Base-by-base conservation (phyloP, 2,329 filamentous ascomycete genomes). In the Chrysoporthe puriensis region DNA sequence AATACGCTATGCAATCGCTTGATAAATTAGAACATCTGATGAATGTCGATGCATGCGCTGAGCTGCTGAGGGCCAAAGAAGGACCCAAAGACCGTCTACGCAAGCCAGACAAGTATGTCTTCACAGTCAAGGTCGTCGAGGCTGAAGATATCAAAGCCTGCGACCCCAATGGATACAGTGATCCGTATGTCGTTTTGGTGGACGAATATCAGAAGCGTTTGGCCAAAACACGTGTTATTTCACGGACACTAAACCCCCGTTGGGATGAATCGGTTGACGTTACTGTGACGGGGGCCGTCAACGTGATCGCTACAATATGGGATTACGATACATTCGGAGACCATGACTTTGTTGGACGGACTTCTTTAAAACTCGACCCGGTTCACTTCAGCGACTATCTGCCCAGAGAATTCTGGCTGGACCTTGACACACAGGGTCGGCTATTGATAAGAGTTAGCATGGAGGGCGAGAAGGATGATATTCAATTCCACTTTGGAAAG, bases 181-280 rank as follows among this genome's bases (percentile, higher is more conserved):
- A 99, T 79, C 96, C 96, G 0, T 99, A 99, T 75, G 94, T 99
- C 42, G 95, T 99, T 18, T 88, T 99, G 71, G 93, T 95, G 59
- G 96, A 99, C 75, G 96, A 99, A 78, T 98, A 97, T 76, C 95
- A 98, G 78, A 98, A 98, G 80, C 91, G 96, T 43, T 86, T 99
- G 64, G 91, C 94, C 71, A 98, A 98, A 81, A 98, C 95, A 26
- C 90, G 95, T 71, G 93, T 97, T 71, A 91, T 99, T 62, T 94
- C 95, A 79, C 89, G 90, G 73, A 97, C 90, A 73, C 85, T 99
- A 57, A 98, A 96, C 76, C 96, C 96, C 40, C 90, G 95, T 26
- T 99, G 96, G 95, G 96, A 99, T 73, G 96, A 98, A 81, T 93
- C 94, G 0, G 91, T 98, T 61, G 96, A 99, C 76, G 97, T 99